Conservation (phyloP, 345 rosid genomes). For the Mangifera indica region DNA sequence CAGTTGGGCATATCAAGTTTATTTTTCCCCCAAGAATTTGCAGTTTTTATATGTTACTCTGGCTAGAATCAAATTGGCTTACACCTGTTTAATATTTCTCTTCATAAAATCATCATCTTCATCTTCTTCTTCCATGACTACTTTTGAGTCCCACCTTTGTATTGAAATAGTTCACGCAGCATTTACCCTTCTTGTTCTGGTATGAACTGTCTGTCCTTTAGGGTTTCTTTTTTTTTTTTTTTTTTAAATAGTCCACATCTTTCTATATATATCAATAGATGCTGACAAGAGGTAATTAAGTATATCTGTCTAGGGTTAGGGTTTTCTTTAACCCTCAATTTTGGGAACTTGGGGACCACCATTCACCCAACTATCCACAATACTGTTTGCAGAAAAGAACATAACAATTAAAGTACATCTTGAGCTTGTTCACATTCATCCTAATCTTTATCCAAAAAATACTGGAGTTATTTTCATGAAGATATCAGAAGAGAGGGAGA, state of each 20-base stretch:
- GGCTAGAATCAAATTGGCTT: too few species aligned
- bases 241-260: not conserved
- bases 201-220: constrained; percentile 7
- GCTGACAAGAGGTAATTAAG: constrained; percentile 1
- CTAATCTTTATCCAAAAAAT: not conserved
- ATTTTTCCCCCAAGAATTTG: not conserved
- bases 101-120: too few species aligned
- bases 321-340: constrained; percentile 15
- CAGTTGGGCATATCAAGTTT: not conserved
- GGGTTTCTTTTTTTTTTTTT: not conserved
- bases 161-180: too few species aligned
- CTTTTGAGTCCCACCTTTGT: too few species aligned
- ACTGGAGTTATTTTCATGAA: not conserved
- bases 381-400: not conserved
- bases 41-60: too few species aligned
- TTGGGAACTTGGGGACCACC: constrained; percentile 16
- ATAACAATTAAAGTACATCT: not conserved
- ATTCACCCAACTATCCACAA: not conserved
- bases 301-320: constrained; percentile 13
- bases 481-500: too few species aligned
- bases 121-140: too few species aligned
- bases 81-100: too few species aligned
- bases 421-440: not conserved
- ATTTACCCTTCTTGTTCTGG: not conserved
- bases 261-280: not conserved